Evolutionary conservation across 2,329 filamentous ascomycete species (phyloP).

Genomic region (Rhinocladiella similis): DNA sequence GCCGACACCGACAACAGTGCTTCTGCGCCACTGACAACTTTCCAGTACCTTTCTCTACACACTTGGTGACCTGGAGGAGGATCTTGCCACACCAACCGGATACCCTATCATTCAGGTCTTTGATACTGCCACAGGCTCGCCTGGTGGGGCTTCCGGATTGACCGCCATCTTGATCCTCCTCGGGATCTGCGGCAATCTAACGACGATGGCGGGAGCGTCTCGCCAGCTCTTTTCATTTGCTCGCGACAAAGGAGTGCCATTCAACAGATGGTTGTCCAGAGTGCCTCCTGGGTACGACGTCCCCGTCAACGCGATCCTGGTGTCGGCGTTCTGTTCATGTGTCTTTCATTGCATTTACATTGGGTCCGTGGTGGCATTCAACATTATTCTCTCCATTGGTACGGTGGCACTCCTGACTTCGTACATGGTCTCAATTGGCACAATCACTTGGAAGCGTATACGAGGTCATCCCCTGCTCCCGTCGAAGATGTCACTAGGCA

Average conservation of each 20-base stretch:
- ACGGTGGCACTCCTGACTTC: constrained; percentile 39
- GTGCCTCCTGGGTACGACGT: constrained; percentile 13
- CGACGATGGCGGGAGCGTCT: constrained; percentile 35
- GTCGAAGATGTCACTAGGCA: constrained; percentile 39
- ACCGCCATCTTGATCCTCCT: constrained; percentile 36
- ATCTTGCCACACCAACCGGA: constrained; percentile 33
- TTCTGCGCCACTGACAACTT: neutral
- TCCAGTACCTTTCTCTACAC: constrained; percentile 38
- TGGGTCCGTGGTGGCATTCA: constrained; percentile 38
- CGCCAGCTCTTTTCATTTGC: constrained; percentile 40
- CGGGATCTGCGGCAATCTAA: constrained; percentile 34
- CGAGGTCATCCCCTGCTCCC: constrained; percentile 35
- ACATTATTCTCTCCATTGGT: constrained; percentile 41
- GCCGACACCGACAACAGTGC: neutral
- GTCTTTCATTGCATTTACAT: constrained; percentile 38
- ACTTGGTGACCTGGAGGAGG: constrained; percentile 35
- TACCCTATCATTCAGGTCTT: constrained; percentile 38
- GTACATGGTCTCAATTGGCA: constrained; percentile 39
- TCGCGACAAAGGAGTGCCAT: constrained; percentile 39
- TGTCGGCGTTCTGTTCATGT: constrained; percentile 48
- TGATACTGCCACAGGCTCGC: constrained; percentile 30
- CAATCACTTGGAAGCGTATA: constrained; percentile 37
- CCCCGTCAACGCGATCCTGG: constrained; percentile 29
- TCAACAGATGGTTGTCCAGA: constrained; percentile 23
- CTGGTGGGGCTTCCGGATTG: constrained; percentile 43